phyloP scores from a whole-genome alignment of 2,329 filamentous ascomycete species.

The Ophiocordyceps australis region DNA sequence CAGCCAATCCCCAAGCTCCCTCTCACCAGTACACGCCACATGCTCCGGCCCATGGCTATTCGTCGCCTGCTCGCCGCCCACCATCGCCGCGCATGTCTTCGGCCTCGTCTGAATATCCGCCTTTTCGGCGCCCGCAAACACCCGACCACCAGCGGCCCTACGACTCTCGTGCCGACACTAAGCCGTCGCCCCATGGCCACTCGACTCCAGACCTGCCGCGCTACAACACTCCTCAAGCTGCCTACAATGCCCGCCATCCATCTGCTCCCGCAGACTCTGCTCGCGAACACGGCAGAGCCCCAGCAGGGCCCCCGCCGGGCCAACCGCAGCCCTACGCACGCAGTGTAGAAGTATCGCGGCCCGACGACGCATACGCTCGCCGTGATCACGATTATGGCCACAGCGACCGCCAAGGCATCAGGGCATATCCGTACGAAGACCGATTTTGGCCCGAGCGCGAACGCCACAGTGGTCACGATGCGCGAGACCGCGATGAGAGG shows the following conservation, averaged over 20 bases:
- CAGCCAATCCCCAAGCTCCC: slow-evolving; percentile 19
- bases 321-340: slow-evolving; percentile 29
- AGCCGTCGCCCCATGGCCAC: slow-evolving; percentile 28
- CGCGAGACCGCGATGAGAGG: slow-evolving; percentile 22
- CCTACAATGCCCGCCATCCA: slow-evolving; percentile 30
- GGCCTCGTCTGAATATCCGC: slow-evolving; percentile 37
- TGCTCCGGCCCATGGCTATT: slow-evolving; percentile 21
- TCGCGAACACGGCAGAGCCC: slow-evolving; percentile 18
- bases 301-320: slow-evolving; percentile 25
- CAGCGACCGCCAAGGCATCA: slow-evolving; percentile 27
- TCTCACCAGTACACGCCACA: slow-evolving; percentile 23
- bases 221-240: slow-evolving; percentile 36
- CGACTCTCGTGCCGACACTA: slow-evolving; percentile 24
- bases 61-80: slow-evolving; percentile 28
- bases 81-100: slow-evolving; percentile 37
- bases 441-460: slow-evolving; percentile 31
- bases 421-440: slow-evolving; percentile 30
- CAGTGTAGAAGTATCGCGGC: too few species aligned
- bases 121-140: slow-evolving; percentile 50
- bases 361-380: slow-evolving; percentile 25
- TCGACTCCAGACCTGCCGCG: slow-evolving; percentile 39
- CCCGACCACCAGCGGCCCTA: slow-evolving; percentile 48
- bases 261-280: slow-evolving; percentile 26
- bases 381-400: slow-evolving; percentile 40
- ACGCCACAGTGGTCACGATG: slow-evolving; percentile 23